phyloP scores from a whole-genome alignment of 345 rosid genomes.

The Streptanthus diversifolius region DNA sequence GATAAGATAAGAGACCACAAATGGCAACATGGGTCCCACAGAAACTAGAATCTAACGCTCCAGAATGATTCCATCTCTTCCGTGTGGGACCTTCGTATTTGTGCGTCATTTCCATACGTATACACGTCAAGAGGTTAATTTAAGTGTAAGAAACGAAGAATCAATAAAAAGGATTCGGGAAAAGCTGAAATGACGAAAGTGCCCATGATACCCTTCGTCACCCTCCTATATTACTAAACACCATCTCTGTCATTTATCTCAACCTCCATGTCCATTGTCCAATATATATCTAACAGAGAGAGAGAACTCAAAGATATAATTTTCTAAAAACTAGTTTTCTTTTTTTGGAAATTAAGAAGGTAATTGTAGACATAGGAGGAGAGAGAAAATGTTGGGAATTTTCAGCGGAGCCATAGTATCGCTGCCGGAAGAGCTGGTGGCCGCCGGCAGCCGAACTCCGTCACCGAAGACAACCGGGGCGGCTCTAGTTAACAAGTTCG shows the following conservation, averaged over 20 bases:
- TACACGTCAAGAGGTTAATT: conserved; percentile 10
- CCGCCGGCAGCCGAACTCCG: conserved; percentile 90
- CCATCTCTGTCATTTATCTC: conserved; percentile 10
- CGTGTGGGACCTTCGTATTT: background rate
- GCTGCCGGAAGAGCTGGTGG: conserved; percentile 95
- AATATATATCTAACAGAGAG: background rate
- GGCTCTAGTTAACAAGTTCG: conserved; percentile 59
- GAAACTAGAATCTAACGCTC: conserved; percentile 27
- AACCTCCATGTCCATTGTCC: conserved; percentile 8
- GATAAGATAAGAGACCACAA: conserved; percentile 31
- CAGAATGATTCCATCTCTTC: conserved; percentile 23
- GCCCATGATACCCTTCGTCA: background rate
- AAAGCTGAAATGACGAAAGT: conserved; percentile 11
- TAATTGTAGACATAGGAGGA: background rate
- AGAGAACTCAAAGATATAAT: background rate
- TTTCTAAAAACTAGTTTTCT: background rate
- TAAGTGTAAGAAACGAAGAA: conserved; percentile 28
- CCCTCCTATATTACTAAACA: conserved; percentile 5
- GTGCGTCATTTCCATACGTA: conserved; percentile 2
- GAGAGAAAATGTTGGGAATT: conserved; percentile 72
- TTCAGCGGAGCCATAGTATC: conserved; percentile 75
- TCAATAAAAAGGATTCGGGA: conserved; percentile 1
- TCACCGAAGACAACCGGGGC: conserved; percentile 74
- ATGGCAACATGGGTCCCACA: conserved; percentile 5
- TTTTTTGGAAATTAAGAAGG: background rate